Percentiles rank a stretch among this genome's conserved stretches.
Conservation (phyloP, 2,329 filamentous ascomycete species). For the Verticillium tricorpus region DNA sequence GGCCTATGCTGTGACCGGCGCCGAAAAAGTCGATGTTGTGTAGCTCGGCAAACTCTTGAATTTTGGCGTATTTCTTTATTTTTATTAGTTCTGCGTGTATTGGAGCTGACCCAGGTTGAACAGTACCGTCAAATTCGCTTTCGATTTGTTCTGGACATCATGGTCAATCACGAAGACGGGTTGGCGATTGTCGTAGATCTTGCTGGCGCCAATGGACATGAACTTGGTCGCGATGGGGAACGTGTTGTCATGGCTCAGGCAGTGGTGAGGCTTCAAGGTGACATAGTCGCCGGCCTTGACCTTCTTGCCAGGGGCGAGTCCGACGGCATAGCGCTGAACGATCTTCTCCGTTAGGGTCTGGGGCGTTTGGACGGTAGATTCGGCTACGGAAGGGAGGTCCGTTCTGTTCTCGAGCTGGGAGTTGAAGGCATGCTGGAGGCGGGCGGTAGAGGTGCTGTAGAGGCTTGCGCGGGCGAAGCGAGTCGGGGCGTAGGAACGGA, state of each 20-base stretch:
- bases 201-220: slow-evolving; percentile 71
- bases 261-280: slow-evolving; percentile 64
- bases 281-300: slow-evolving; percentile 83
- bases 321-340: slow-evolving; percentile 76
- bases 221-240: slow-evolving; percentile 73
- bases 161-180: slow-evolving; percentile 81
- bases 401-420: slow-evolving; percentile 54
- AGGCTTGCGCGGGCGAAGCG: slow-evolving; percentile 1
- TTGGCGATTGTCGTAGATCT: slow-evolving; percentile 64
- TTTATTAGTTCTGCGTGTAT: no score
- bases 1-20: slow-evolving; percentile 79
- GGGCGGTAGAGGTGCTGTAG: slow-evolving; percentile 8
- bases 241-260: slow-evolving; percentile 86
- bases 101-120: no score
- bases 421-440: slow-evolving; percentile 53
- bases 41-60: slow-evolving; percentile 74
- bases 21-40: slow-evolving; percentile 67
- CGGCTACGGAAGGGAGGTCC: neutral
- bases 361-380: slow-evolving; percentile 27
- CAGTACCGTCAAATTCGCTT: no score
- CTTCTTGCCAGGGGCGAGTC: slow-evolving; percentile 67
- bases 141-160: slow-evolving; percentile 83
- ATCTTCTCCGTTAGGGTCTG: slow-evolving; percentile 94
- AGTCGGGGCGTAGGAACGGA: slow-evolving; percentile 1
- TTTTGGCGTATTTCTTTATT: slow-evolving; percentile 79